Evolutionary conservation across 2,329 filamentous ascomycete species (phyloP), one percentile per base, ranked within the genome.

Genomic region (Trematosphaeria pertusa): DNA sequence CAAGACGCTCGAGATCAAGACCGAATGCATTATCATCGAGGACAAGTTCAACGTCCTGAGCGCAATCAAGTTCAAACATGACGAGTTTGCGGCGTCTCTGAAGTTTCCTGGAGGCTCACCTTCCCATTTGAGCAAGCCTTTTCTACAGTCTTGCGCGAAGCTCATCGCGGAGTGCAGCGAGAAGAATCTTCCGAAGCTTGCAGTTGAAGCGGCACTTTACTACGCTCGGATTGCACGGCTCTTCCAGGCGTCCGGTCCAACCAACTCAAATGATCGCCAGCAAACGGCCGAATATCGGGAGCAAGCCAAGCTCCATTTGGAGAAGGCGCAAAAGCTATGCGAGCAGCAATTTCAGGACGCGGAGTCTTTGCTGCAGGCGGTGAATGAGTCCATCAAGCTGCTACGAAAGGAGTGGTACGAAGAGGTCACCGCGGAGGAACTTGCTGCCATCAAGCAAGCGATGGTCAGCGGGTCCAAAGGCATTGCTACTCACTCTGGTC

Each of bases 401-500:
- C 54, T 76, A 2, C 32, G 56, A 4, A 59, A 56, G 20, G 56
- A 69, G 7, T 69, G 68, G 52, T 78, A 79, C 42, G 69, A 75
- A 20, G 50, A 64, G 1, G 69, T 78, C 1, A 75, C 75, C 0
- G 46, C 63, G 0, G 72, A 76, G 12, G 77, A 80, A 52, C 34
- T 78, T 6, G 62, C 61, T 0, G 70, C 73, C 2, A 76, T 81
- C 48, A 77, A 78, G 35, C 41, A 52, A 1, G 78, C 78, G 1
- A 81, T 82, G 78, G 67, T 76, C 3, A 69, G 54, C 1, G 78
- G 78, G 6, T 52, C 62, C 0, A 26, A 47, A 1, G 75, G 75
- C 0, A 75, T 77, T 14, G 61, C 66, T 0, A 74, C 70, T 0
- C 69, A 75, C 35, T 71, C 71, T 0, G 84, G 85, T 0, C 82